phyloP scores from a whole-genome alignment of 192 early-diverging fungal species.

The Coemansia sp. region DNA sequence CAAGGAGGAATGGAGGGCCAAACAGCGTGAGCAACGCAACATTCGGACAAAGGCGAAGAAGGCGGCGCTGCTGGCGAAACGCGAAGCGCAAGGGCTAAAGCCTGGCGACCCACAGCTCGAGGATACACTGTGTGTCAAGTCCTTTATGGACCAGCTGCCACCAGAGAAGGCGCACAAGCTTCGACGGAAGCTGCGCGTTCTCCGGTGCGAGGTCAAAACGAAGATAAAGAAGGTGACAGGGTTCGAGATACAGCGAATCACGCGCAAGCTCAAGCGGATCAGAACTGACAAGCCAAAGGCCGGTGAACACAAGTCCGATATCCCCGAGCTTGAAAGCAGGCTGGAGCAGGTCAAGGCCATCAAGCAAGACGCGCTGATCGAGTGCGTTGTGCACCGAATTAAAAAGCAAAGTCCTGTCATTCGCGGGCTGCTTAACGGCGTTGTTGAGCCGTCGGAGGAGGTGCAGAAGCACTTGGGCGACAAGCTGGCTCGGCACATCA shows the following conservation, averaged over 20 bases:
- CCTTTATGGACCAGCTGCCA: not conserved
- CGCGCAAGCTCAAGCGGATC: constrained; percentile 8
- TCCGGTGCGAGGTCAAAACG: not conserved
- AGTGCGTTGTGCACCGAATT: constrained; percentile 5
- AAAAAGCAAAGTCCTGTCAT: constrained; percentile 5
- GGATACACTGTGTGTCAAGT: constrained; percentile 2
- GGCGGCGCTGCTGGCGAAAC: constrained; percentile 1
- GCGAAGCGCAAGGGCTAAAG: not conserved
- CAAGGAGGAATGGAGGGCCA: constrained; percentile 2
- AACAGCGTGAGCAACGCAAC: constrained; percentile 2
- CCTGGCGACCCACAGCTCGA: not conserved
- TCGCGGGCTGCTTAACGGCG: constrained; percentile 1
- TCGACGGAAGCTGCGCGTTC: not conserved
- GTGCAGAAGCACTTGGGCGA: constrained; percentile 7
- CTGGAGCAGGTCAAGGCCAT: constrained; percentile 1
- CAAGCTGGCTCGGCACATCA: constrained; percentile 4
- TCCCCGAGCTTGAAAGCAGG: constrained; percentile 1
- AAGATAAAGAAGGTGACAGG: constrained; percentile 5
- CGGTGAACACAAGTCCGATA: not conserved
- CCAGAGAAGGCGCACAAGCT: constrained; percentile 1
- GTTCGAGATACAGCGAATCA: constrained; percentile 2
- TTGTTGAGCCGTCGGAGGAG: constrained; percentile 1
- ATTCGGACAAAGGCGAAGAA: constrained; percentile 2
- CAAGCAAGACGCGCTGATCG: constrained; percentile 3
- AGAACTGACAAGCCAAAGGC: constrained; percentile 3